These are phyloP conservation scores for Scytalidium sp. DNA, from an alignment of 2,329 filamentous ascomycete genomes.

Conservation along the genomic window DNA sequence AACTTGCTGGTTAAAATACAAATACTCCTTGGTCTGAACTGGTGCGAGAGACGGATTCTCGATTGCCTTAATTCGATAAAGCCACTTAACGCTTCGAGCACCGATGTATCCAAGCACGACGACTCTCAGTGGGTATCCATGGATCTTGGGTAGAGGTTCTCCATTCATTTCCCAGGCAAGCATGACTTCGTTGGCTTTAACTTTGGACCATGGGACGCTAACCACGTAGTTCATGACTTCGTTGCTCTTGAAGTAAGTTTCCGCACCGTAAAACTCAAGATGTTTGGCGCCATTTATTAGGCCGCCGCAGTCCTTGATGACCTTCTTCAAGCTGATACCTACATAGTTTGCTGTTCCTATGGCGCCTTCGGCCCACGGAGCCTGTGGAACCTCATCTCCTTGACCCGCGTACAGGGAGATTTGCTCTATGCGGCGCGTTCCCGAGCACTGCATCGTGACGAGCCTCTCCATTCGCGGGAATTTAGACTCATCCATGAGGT, in stretches of 20 bases:
- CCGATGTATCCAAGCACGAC: constrained; percentile 65
- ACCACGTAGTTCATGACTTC: constrained; percentile 66
- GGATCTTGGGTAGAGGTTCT: constrained; percentile 57
- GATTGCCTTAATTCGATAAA: constrained; percentile 61
- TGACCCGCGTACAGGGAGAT: constrained; percentile 63
- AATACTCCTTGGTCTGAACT: constrained; percentile 63
- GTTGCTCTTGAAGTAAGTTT: constrained; percentile 72
- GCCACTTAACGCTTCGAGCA: constrained; percentile 67
- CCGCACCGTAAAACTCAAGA: constrained; percentile 66
- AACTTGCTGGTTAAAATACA: constrained; percentile 64
- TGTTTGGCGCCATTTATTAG: constrained; percentile 53
- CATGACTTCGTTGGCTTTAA: constrained; percentile 63
- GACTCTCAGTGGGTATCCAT: constrained; percentile 62
- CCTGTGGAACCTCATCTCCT: constrained; percentile 53
- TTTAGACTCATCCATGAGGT: constrained; percentile 55
- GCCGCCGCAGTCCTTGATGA: constrained; percentile 69
- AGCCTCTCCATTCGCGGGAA: constrained; percentile 59
- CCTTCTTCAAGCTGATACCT: constrained; percentile 64
- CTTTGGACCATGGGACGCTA: constrained; percentile 64
- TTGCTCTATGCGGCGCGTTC: constrained; percentile 67
- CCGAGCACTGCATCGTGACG: constrained; percentile 64
- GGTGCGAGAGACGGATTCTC: constrained; percentile 51
- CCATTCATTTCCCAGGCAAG: constrained; percentile 69
- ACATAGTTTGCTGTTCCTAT: constrained; percentile 63
- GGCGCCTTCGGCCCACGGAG: constrained; percentile 62